Conservation (phyloP, 345 rosid genomes). For the Eutrema yunnanense region DNA sequence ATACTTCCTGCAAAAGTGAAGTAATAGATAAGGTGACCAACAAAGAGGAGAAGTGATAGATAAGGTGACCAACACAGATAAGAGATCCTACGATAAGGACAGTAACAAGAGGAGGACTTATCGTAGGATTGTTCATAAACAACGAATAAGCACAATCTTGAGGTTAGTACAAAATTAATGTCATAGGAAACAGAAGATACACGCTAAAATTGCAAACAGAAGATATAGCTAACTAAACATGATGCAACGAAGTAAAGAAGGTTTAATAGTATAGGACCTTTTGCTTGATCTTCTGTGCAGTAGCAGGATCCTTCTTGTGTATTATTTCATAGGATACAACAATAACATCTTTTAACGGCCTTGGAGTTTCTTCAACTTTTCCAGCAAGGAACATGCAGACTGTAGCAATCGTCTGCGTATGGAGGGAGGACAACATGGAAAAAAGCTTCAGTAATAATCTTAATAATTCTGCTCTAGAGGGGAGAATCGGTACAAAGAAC, state of each 20-base stretch:
- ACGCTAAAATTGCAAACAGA: neutral
- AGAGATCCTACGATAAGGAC: neutral
- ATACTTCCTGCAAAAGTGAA: slow-evolving; percentile 68
- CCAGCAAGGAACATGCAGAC: slow-evolving; percentile 99
- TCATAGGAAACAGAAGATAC: neutral
- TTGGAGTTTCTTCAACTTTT: slow-evolving; percentile 98
- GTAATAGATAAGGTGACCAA: neutral
- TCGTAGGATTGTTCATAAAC: neutral
- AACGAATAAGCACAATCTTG: neutral
- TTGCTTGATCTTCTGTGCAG: slow-evolving; percentile 82
- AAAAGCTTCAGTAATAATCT: slow-evolving; percentile 10
- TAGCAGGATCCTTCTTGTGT: slow-evolving; percentile 82
- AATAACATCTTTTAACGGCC: slow-evolving; percentile 89
- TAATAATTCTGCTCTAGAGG: neutral
- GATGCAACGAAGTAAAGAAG: neutral
- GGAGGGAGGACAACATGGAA: slow-evolving; percentile 1
- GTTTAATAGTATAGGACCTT: slow-evolving; percentile 46
- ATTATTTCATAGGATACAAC: slow-evolving; percentile 92
- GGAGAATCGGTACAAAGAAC: neutral
- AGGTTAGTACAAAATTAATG: neutral
- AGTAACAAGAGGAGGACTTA: neutral
- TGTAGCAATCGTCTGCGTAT: slow-evolving; percentile 73
- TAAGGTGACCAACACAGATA: neutral
- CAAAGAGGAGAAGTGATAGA: slow-evolving; percentile 7
- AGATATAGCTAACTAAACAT: neutral